Base-by-base conservation (phyloP, 1,284 basidiomycete species). In the Cryptococcus maquisensis region DNA sequence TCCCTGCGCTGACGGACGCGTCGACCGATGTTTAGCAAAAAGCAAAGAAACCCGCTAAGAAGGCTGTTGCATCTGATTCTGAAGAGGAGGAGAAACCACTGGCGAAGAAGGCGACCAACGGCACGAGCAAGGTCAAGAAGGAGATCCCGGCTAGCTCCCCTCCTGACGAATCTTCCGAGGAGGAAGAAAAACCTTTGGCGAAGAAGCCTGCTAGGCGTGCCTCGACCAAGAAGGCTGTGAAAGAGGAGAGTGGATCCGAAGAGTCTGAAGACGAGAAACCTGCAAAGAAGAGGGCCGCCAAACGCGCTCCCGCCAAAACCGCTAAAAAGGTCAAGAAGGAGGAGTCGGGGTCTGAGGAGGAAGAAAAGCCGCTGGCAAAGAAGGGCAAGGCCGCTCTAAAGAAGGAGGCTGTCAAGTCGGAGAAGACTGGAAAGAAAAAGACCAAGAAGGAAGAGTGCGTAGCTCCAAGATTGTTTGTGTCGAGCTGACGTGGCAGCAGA, bases 161-260 rank as follows among this genome's bases (percentile, higher is more conserved):
- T 40, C 20, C 39, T 40, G 39, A 1, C 2, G 39, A 40, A 40
- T 40, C 48, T 20, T 54, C 49, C 13, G 49, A 45, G 20, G 55
- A 87, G 74, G 85, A 87, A 67, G 85, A 88, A 68, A 78, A 79
- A 65, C 83, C 85, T 12, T 80, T 87, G 42, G 81, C 80, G n/a
- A 72, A 77, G 40, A 77, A 78, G 58, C 36, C 47, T 2, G 47
- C 35, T 20, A 36, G 36, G 32, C 38, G 62, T 8, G 59, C 60
- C 46, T 52, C 61, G 2, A 44, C 51, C 12, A 52, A 57, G 7
- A 60, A 56, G 50, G 60, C 58, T 49, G 65, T 46, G 41, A 63
- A 51, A 46, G 63, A 65, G 54, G 71, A 56, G 36, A 87, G 83
- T 72, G 74, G 81, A 41, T 88, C 84, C 76, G 78, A 83, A 69